phyloP scores from a whole-genome alignment of 805 yeast genomes.

The Barnettozyma salicaria region DNA sequence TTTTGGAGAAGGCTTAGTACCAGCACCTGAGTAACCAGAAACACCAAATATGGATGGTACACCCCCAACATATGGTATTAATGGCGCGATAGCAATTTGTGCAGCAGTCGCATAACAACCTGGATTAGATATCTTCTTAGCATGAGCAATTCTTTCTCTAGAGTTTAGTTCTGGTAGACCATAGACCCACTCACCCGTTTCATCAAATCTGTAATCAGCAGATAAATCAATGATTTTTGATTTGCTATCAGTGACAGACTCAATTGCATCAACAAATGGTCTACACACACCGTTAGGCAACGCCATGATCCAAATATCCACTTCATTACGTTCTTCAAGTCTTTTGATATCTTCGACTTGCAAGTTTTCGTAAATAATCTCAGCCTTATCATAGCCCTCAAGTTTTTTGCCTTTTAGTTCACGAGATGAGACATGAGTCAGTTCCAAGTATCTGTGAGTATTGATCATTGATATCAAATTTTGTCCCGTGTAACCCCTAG shows the following conservation, averaged over 20 bases:
- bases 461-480: slow-evolving; percentile 84
- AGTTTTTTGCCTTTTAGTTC: slow-evolving; percentile 85
- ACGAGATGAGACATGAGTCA: slow-evolving; percentile 93
- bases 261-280: slow-evolving; percentile 79
- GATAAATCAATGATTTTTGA: slow-evolving; percentile 87
- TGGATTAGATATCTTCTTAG: slow-evolving; percentile 88
- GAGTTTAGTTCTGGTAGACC: slow-evolving; percentile 90
- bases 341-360: slow-evolving; percentile 79
- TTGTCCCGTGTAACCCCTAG: slow-evolving; percentile 97
- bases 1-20: slow-evolving; percentile 96
- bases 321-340: slow-evolving; percentile 68
- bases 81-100: slow-evolving; percentile 86
- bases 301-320: slow-evolving; percentile 99
- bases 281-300: slow-evolving; percentile 95
- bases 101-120: slow-evolving; percentile 99
- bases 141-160: slow-evolving; percentile 58
- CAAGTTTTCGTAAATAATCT: slow-evolving; percentile 77
- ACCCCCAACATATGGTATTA: slow-evolving; percentile 60
- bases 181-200: slow-evolving; percentile 81
- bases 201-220: slow-evolving; percentile 94
- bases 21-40: slow-evolving; percentile 98
- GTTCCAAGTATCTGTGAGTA: slow-evolving; percentile 79
- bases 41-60: slow-evolving; percentile 89
- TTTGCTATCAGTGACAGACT: slow-evolving; percentile 53
- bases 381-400: slow-evolving; percentile 78